Evolutionary conservation across 257 asterid genomes (phyloP).

Genomic region (Prunella vulgaris): DNA sequence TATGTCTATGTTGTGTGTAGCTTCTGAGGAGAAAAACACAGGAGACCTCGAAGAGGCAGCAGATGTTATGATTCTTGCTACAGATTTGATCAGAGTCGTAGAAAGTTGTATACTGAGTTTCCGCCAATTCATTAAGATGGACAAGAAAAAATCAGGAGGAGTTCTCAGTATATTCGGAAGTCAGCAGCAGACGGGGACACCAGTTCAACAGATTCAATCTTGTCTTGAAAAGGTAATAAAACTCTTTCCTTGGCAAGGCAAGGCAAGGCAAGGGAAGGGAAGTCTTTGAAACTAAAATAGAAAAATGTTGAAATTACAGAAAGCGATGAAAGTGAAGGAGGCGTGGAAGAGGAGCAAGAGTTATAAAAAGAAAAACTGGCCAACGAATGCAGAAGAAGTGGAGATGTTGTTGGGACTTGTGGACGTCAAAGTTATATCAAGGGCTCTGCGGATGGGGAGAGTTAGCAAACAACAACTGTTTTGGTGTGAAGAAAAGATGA

Average conservation of each 20-base stretch:
- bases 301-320: slow-evolving; percentile 47
- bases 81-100: slow-evolving; percentile 56
- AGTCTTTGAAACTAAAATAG: too few relatives aligned
- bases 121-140: slow-evolving; percentile 65
- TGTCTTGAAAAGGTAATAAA: slow-evolving; percentile 67
- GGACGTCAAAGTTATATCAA: slow-evolving; percentile 58
- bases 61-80: slow-evolving; percentile 41
- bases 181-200: slow-evolving; percentile 65
- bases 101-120: slow-evolving; percentile 74
- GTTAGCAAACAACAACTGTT: slow-evolving; percentile 63
- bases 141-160: slow-evolving; percentile 62
- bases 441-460: slow-evolving; percentile 59
- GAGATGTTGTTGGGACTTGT: slow-evolving; percentile 65
- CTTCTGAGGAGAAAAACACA: slow-evolving; percentile 45
- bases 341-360: slow-evolving; percentile 59
- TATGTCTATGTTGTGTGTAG: slow-evolving; percentile 28
- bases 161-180: slow-evolving; percentile 45
- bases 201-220: slow-evolving; percentile 70
- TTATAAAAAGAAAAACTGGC: slow-evolving; percentile 67
- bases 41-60: slow-evolving; percentile 41
- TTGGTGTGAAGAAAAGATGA: slow-evolving; percentile 93
- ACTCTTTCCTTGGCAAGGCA: too few relatives aligned
- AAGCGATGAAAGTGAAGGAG: slow-evolving; percentile 73
- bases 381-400: slow-evolving; percentile 43
- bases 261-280: too few relatives aligned